Base-by-base conservation (phyloP, 2,329 filamentous ascomycete genomes). In the Phaeomoniella chlamydospora region DNA sequence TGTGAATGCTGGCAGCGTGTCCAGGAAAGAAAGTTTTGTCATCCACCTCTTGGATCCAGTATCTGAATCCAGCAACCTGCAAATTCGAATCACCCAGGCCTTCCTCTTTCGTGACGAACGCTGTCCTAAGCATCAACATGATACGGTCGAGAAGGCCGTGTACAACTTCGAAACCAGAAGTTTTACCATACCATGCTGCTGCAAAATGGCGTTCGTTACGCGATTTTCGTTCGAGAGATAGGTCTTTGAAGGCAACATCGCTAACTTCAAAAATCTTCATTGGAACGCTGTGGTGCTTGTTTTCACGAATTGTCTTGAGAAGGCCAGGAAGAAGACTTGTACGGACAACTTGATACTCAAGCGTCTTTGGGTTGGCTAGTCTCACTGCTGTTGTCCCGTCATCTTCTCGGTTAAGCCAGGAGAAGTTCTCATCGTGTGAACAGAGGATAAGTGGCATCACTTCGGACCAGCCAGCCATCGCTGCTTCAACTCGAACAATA, bases 351-450 rank as follows among this genome's bases (percentile, higher is more conserved):
- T 94, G 87, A 60, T 94, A 94, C 55, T 94, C 87, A 16, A 76
- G 70, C 0, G 86, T 92, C 67, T 94, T 94, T 38, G 87, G 87
- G 57, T 94, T 94, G 44, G 83, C 83, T 29, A 94, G 77, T 49
- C 76, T 78, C 46, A 94, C 75, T 17, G 84, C 86, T 0, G 79
- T 85, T 39, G 71, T 78, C 44, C 84, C 84, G 49, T 93, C 82
- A 47, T 94, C 87, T 52, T 77, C 77, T 52, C 86, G 80, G 63
- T 94, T 94, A 35, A 98, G 68, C 81, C 84, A 94, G 40, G 71
- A 79, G 57, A 96, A 98, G 65, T 98, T 98, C 69, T 98, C 90
- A 52, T 96, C 88, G 57, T 94, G 86, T 32, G 85, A 93, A 69
- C 90, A 98, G 37, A 98, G 74, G 47, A 94, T 96, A 17, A 98